Conservation (phyloP, 495 filamentous ascomycete genomes). For the Annulohypoxylon nitens region DNA sequence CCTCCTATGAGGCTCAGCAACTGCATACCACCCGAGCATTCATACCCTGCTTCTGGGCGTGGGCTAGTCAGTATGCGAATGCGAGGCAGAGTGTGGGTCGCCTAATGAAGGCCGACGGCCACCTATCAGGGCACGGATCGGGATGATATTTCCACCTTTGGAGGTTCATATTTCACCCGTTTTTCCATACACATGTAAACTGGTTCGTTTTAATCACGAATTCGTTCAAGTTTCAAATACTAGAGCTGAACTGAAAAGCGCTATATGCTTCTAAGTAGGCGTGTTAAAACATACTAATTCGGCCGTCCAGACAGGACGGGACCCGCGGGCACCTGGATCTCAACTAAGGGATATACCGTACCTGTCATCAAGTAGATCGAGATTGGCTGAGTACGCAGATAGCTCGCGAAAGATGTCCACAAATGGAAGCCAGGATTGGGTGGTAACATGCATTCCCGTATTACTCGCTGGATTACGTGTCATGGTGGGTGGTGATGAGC, state of each 20-base stretch:
- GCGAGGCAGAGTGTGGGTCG: slow-evolving; percentile 20
- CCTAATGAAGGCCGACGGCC: background rate
- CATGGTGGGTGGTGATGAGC: background rate
- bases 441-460: background rate
- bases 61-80: background rate
- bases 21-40: background rate
- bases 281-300: background rate
- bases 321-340: background rate
- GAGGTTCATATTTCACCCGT: background rate
- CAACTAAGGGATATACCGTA: background rate
- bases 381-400: background rate
- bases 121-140: slow-evolving; percentile 10
- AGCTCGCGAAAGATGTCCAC: background rate
- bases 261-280: background rate
- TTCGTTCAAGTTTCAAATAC: background rate
- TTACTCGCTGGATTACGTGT: slow-evolving; percentile 23
- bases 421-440: background rate
- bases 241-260: background rate
- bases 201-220: background rate
- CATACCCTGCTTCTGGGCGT: background rate
- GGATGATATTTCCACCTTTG: background rate
- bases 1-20: slow-evolving; percentile 16
- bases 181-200: background rate
- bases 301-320: background rate
- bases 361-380: background rate